Evolutionary conservation across 148 eudicot species (phyloP).

Genomic region (Vaccinium macrocarpon): DNA sequence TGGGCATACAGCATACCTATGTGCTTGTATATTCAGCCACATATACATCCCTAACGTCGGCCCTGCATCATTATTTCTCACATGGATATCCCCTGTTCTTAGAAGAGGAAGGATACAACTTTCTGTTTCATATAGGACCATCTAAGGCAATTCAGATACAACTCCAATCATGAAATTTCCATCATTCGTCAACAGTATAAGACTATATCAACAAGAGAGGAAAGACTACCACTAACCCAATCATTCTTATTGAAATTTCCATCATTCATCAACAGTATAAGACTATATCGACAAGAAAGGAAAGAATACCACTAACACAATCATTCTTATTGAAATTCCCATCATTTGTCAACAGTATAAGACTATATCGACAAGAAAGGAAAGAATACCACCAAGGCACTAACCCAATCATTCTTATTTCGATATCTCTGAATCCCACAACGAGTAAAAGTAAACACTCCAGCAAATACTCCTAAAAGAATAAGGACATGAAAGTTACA

Average conservation of each 20-base stretch:
- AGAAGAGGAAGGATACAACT: background rate
- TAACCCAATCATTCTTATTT: constrained; percentile 69
- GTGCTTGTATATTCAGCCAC: background rate
- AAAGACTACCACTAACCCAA: constrained; percentile 55
- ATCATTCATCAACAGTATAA: too few species aligned
- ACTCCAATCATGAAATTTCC: background rate
- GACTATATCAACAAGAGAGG: background rate
- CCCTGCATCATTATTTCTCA: background rate
- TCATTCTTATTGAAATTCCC: constrained; percentile 44
- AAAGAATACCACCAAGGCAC: constrained; percentile 30
- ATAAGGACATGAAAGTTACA: background rate
- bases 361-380: background rate
- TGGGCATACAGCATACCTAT: background rate
- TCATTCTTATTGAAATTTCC: constrained; percentile 36
- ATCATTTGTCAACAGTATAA: too few species aligned
- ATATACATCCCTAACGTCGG: background rate
- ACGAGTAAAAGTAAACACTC: constrained; percentile 61
- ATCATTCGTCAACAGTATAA: background rate
- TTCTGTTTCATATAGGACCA: background rate
- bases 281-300: background rate
- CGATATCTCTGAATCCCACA: constrained; percentile 82
- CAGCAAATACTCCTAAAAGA: constrained; percentile 66
- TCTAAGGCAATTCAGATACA: background rate
- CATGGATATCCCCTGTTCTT: background rate
- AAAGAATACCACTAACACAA: constrained; percentile 56